Evolutionary conservation across 768 basidiomycete genomes (phyloP).

Genomic region (Pulveroboletus frians): DNA sequence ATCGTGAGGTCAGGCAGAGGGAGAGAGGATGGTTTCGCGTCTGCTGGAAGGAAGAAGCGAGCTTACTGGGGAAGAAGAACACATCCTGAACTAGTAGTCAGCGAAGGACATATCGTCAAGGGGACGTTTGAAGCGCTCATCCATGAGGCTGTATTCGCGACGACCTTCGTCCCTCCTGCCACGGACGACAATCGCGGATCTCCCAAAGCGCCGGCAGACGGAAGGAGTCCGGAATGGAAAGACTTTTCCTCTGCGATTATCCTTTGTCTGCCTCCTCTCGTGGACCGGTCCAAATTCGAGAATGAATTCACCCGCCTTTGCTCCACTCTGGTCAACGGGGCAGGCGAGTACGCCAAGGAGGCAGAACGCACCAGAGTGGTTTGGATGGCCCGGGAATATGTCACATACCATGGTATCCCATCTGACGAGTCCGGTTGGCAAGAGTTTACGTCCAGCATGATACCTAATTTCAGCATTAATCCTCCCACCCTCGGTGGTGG

Average conservation of each 20-base stretch:
- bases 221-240: constrained; percentile 44
- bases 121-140: constrained; percentile 76
- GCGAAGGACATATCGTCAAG: constrained; percentile 43
- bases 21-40: constrained; percentile 29
- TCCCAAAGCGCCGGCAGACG: constrained; percentile 16
- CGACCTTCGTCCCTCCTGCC: constrained; percentile 44
- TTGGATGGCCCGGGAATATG: constrained; percentile 66
- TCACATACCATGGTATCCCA: constrained; percentile 51
- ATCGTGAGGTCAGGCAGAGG: constrained; percentile 28
- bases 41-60: constrained; percentile 47
- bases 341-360: constrained; percentile 35
- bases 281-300: constrained; percentile 57
- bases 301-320: constrained; percentile 65
- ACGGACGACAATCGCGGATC: constrained; percentile 14
- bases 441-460: constrained; percentile 47
- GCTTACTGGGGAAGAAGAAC: constrained; percentile 74
- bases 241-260: constrained; percentile 59
- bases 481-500: constrained; percentile 23
- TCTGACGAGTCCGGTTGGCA: constrained; percentile 53
- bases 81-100: constrained; percentile 63
- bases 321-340: constrained; percentile 57
- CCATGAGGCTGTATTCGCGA: constrained; percentile 78
- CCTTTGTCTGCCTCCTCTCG: constrained; percentile 54
- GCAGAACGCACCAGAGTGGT: constrained; percentile 43
- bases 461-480: constrained; percentile 38